Percentiles rank a stretch among this genome's conserved stretches.
These are phyloP conservation scores for Fallopia convolvulus DNA, from an alignment of 148 eudicot species.

Conservation along the genomic window DNA sequence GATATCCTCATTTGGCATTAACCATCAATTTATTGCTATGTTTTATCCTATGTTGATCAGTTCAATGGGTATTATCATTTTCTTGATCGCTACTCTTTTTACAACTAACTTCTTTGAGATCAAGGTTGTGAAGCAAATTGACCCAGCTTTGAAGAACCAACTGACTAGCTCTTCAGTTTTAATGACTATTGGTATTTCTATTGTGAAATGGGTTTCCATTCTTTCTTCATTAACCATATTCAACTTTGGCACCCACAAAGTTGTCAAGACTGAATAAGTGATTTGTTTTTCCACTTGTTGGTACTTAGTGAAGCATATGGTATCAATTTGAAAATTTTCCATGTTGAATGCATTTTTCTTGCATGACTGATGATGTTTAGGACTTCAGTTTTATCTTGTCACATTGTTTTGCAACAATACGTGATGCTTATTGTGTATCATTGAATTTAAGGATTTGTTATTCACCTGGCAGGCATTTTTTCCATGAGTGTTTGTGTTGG, in stretches of 20 bases:
- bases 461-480: conserved; percentile 33
- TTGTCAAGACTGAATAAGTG: conserved; percentile 63
- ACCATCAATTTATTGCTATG: conserved; percentile 56
- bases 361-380: neutral
- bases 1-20: conserved; percentile 55
- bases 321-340: neutral
- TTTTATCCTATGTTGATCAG: conserved; percentile 49
- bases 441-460: neutral
- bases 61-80: conserved; percentile 53
- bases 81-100: conserved; percentile 63
- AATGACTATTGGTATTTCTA: conserved; percentile 69
- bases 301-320: neutral
- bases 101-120: conserved; percentile 77
- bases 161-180: conserved; percentile 68
- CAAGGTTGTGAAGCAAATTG: conserved; percentile 62
- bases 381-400: neutral
- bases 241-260: conserved; percentile 73
- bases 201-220: conserved; percentile 50
- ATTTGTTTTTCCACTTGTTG: neutral
- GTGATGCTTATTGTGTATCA: neutral
- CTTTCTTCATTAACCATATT: conserved; percentile 77
- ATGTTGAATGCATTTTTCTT: neutral
- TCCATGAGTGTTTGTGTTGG: conserved; percentile 47
- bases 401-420: neutral
- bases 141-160: conserved; percentile 71